Percentiles rank a stretch among this genome's conserved stretches.
Evolutionary conservation across 2,329 filamentous ascomycete species (phyloP).

Genomic region (Alternaria triticina): DNA sequence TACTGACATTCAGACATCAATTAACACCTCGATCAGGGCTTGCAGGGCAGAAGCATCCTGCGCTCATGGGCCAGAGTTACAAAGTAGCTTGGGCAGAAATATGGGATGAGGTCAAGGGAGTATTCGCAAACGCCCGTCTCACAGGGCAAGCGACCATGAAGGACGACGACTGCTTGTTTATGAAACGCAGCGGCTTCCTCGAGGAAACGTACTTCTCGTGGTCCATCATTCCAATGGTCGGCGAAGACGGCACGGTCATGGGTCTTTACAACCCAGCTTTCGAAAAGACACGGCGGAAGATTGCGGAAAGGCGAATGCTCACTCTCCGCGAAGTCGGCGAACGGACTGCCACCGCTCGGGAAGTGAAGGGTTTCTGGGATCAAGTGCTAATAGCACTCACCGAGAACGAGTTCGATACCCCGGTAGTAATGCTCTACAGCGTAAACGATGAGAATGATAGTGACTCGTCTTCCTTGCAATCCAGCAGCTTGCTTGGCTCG

Average conservation of each 20-base stretch:
- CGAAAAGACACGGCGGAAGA: conserved; percentile 78
- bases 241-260: conserved; percentile 74
- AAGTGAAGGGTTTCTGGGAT: conserved; percentile 75
- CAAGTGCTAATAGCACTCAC: conserved; percentile 72
- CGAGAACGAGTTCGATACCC: conserved; percentile 76
- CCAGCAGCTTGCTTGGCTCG: conserved; percentile 66
- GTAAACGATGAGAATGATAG: conserved; percentile 74
- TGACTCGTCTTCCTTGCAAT: conserved; percentile 74
- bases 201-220: conserved; percentile 86
- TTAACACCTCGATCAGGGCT: conserved; percentile 49
- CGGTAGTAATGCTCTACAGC: conserved; percentile 79
- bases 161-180: conserved; percentile 78
- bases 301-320: conserved; percentile 80
- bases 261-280: conserved; percentile 82
- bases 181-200: conserved; percentile 70
- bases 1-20: neutral
- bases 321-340: conserved; percentile 80
- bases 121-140: conserved; percentile 70
- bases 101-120: conserved; percentile 72
- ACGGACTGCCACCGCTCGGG: conserved; percentile 73
- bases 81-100: conserved; percentile 74
- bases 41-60: conserved; percentile 78
- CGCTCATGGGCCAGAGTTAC: conserved; percentile 76
- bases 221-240: conserved; percentile 80
- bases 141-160: conserved; percentile 84